Evolutionary conservation across 1,139 yeast genomes (phyloP).

Genomic region (Sugiyamaella xylanicola): DNA sequence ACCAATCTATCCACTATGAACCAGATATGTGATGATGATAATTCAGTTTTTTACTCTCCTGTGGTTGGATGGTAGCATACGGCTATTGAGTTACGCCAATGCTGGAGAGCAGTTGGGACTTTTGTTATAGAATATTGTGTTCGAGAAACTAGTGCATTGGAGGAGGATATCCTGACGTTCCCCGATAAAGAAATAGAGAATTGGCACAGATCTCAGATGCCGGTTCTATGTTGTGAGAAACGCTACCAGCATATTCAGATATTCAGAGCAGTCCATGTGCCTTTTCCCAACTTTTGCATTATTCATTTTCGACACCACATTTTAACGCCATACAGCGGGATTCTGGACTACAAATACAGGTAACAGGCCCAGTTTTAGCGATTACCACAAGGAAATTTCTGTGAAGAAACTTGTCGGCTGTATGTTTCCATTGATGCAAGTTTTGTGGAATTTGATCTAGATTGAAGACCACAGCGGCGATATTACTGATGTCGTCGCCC

Average conservation of each 20-base stretch:
- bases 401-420: constrained; percentile 18
- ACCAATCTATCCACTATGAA: neutral
- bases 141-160: no score
- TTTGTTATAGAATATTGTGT: constrained; percentile 9
- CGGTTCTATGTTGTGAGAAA: no score
- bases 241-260: no score
- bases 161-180: no score
- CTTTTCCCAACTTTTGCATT: constrained; percentile 12
- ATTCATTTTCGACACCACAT: constrained; percentile 15
- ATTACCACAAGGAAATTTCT: constrained; percentile 24
- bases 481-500: constrained; percentile 15
- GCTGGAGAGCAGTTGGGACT: constrained; percentile 7
- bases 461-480: constrained; percentile 10
- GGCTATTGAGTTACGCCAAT: neutral
- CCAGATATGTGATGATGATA: neutral
- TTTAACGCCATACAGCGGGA: neutral
- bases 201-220: no score
- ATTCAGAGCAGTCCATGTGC: neutral
- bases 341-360: neutral
- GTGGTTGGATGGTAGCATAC: constrained; percentile 17
- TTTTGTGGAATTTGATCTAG: constrained; percentile 17
- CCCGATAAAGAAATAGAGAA: neutral
- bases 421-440: constrained; percentile 27
- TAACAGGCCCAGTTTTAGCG: constrained; percentile 15
- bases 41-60: constrained; percentile 14